Evolutionary conservation across 2,329 filamentous ascomycete genomes (phyloP), one percentile per base, ranked within the genome.

Genomic region (Chaetomiaceae sp.): DNA sequence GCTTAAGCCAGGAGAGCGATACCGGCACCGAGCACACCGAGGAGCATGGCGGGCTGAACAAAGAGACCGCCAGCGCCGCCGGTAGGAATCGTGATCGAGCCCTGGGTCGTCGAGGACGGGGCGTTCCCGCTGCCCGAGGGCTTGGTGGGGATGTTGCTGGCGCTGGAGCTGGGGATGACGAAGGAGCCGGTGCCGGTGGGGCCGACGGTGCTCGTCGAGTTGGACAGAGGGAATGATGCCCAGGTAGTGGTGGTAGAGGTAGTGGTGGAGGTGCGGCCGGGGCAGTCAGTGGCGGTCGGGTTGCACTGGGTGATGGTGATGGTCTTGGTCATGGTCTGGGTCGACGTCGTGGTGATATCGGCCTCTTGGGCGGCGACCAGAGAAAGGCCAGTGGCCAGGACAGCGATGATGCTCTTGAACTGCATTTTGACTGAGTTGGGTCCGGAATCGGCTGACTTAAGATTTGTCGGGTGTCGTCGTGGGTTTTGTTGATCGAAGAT

Each of bases 261-360:
- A 23, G 64, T 57, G 48, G 58, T 61, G 20, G 66, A 62, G 48
- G 64, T 62, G 53, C 61, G 65, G 55, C 65, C 63, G 50, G 74
- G 73, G 71, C 75, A 77, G 65, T 74, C 67, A 57, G 69, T 67
- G 57, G 70, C 66, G 10, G 66, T 67, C 38, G 73, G 70, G 64
- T 72, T 69, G 70, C 76, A 77, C 62, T 67, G 61, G 53, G 75
- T 79, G 64, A 79, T 68, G 63, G 75, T 79, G 58, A 73, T 53
- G 46, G 71, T 72, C 59, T 64, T 66, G 50, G 75, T 78, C 58
- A 71, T 68, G 52, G 73, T 75, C 48, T 67, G 67, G 52, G 75
- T 78, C 14, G 71, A 71, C 51, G 75, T 78, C 47, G 74, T 77
- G 52, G 69, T 71, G 55, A 70, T 75, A 54, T 60, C 66, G 46